phyloP scores from a whole-genome alignment of 148 eudicot species.

The Vaccinium myrtillus region DNA sequence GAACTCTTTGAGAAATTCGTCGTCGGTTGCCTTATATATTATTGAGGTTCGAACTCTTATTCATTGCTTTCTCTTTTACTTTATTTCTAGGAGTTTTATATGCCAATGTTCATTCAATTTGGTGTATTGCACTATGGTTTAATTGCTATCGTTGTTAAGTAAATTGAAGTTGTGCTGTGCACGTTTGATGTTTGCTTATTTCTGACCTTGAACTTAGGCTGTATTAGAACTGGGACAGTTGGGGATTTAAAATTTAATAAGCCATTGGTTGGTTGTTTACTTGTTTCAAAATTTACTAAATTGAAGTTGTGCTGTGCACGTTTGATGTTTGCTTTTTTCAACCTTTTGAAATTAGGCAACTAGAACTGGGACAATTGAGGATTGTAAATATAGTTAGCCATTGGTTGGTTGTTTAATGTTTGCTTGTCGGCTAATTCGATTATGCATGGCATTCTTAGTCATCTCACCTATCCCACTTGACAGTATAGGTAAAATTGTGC shows the following conservation, averaged over 20 bases:
- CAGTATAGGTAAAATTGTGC: background rate
- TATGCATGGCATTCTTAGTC: background rate
- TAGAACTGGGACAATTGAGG: background rate
- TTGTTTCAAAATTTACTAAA: background rate
- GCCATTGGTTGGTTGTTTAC: too few relatives aligned
- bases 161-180: background rate
- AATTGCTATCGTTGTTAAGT: background rate
- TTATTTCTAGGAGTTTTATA: background rate
- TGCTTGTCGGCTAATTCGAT: background rate
- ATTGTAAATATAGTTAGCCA: background rate
- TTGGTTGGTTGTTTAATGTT: background rate
- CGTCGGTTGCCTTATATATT: conserved; percentile 1
- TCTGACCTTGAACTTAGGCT: background rate
- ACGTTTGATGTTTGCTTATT: background rate
- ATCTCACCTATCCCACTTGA: background rate
- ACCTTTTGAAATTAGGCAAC: background rate
- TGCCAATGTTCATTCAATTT: background rate
- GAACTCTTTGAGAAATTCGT: background rate
- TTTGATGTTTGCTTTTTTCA: background rate
- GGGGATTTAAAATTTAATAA: too few relatives aligned
- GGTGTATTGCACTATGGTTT: conserved; percentile 7
- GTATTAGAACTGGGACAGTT: too few relatives aligned
- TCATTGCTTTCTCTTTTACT: background rate
- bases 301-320: background rate
- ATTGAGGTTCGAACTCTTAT: background rate